A percentile compares a stretch with the other conserved stretches of the same genome.
Conservation (phyloP, 441 rosid species). For the Theobroma grandiflorum region DNA sequence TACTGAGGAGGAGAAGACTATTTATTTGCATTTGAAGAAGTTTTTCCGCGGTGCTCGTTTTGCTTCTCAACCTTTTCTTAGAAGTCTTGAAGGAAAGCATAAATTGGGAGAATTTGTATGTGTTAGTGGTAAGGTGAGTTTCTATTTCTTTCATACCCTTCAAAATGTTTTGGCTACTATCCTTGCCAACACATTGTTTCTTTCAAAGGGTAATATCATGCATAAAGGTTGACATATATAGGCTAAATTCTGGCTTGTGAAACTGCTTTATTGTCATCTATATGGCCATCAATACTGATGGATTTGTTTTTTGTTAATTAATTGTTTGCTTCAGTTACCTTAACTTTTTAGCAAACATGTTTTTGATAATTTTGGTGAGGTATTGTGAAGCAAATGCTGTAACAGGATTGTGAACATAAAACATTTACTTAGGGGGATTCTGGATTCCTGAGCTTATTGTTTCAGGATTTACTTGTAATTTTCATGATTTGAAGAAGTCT, state of each 20-base stretch:
- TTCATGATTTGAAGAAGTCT: background rate
- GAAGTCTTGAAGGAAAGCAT: conserved; percentile 65
- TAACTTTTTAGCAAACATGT: background rate
- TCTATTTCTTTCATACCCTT: conserved; percentile 19
- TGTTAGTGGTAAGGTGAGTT: conserved; percentile 85
- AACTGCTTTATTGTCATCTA: conserved; percentile 7
- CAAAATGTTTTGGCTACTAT: conserved; percentile 26
- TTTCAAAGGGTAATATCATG: conserved; percentile 23
- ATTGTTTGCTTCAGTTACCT: conserved; percentile 9
- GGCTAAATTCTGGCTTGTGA: conserved; percentile 7
- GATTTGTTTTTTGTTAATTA: conserved; percentile 3
- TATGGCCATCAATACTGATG: conserved; percentile 4
- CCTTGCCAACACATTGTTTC: conserved; percentile 1
- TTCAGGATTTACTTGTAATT: background rate
- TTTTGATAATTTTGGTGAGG: background rate
- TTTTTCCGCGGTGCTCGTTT: conserved; percentile 91
- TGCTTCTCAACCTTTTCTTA: conserved; percentile 75
- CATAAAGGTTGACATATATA: conserved; percentile 8
- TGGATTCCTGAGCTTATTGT: background rate
- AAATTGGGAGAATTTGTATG: conserved; percentile 80
- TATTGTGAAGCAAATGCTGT: conserved; percentile 11
- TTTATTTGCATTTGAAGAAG: conserved; percentile 89
- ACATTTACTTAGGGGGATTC: background rate
- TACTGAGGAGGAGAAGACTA: conserved; percentile 45
- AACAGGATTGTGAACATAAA: conserved; percentile 1